Evolutionary conservation across 257 asterid species (phyloP), one percentile per base, ranked within the genome.

Genomic region (Ilex aquifolium): DNA sequence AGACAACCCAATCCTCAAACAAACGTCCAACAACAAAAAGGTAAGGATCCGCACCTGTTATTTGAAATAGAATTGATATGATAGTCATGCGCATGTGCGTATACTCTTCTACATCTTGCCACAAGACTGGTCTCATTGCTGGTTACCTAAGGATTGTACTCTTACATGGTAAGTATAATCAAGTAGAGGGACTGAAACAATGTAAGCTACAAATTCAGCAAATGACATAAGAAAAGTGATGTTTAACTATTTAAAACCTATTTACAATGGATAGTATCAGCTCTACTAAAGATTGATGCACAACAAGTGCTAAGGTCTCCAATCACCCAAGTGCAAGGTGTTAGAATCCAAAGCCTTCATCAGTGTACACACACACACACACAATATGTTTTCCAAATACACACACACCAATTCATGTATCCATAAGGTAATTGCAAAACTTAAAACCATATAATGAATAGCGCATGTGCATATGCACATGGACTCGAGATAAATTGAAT

Each of bases 61-160:
- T 66, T 88, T 63, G 96, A 88, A 77, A 88, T 88, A 58, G 96
- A 88, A 76, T 88, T 88, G 70, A 88, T 88, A 68, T 88, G 96
- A 79, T 88, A 88, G 74, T 88, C 96, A 68, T 88, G 96, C 5
- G 96, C 96, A 74, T 88, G 96, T 11, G 96, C 91, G 73, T 88
- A 88, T 55, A 88, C 86, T 82, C 96, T 85, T 78, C 91, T 79
- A 67, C 96, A 88, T 78, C 86, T 81, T 42, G 95, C 96, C 54
- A 77, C 82, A 69, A 88, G 91, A 72, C 76, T 85, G 68, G 86
- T 80, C 81, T 88, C 96, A 56, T 73, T 71, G 84, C 91, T 81
- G 67, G 95, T 72, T 70, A 88, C 90, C 96, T 88, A 65, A 67
- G 72, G 56, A 65, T 11, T 11, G 10, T 11, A 6, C 54, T 49